These are phyloP conservation scores for Pleoardoris graminearum DNA, from an alignment of 2,329 filamentous ascomycete genomes.

Conservation along the genomic window DNA sequence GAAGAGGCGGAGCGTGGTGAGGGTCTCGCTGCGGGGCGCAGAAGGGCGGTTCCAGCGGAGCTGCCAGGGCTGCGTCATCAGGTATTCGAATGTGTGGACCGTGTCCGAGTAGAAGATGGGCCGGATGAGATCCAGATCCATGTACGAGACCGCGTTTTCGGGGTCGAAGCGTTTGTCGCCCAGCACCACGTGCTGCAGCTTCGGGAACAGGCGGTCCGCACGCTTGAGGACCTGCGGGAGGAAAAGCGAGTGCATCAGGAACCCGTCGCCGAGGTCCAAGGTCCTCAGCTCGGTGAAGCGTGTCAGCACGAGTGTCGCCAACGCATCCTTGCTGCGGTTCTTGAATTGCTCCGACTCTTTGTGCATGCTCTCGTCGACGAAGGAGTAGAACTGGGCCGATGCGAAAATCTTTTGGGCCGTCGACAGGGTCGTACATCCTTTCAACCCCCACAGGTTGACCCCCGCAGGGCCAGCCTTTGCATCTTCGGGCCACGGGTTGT, in stretches of 20 bases:
- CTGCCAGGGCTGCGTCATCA: constrained; percentile 29
- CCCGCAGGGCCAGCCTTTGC: constrained; percentile 3
- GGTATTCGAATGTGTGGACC: constrained; percentile 24
- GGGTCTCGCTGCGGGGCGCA: constrained; percentile 18
- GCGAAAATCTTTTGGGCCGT: constrained; percentile 22
- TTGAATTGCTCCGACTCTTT: constrained; percentile 22
- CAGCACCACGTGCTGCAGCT: constrained; percentile 19
- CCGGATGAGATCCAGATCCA: constrained; percentile 29
- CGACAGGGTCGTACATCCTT: constrained; percentile 20
- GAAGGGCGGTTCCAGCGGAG: constrained; percentile 22
- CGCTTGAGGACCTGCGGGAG: constrained; percentile 30
- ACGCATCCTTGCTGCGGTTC: constrained; percentile 26
- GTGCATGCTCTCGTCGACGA: constrained; percentile 30
- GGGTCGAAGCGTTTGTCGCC: constrained; percentile 22
- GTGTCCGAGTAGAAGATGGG: constrained; percentile 28
- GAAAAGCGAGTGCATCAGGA: constrained; percentile 30
- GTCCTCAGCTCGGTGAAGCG: constrained; percentile 22
- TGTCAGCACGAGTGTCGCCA: constrained; percentile 26
- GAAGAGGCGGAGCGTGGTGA: constrained; percentile 27
- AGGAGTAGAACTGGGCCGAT: constrained; percentile 26
- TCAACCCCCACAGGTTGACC: constrained; percentile 28
- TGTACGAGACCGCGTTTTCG: constrained; percentile 22
- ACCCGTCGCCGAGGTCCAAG: constrained; percentile 28
- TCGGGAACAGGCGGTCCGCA: constrained; percentile 24
- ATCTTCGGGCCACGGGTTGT: constrained; percentile 24